phyloP scores from a whole-genome alignment of 2,329 filamentous ascomycete genomes.

The Claviceps humidiphila region DNA sequence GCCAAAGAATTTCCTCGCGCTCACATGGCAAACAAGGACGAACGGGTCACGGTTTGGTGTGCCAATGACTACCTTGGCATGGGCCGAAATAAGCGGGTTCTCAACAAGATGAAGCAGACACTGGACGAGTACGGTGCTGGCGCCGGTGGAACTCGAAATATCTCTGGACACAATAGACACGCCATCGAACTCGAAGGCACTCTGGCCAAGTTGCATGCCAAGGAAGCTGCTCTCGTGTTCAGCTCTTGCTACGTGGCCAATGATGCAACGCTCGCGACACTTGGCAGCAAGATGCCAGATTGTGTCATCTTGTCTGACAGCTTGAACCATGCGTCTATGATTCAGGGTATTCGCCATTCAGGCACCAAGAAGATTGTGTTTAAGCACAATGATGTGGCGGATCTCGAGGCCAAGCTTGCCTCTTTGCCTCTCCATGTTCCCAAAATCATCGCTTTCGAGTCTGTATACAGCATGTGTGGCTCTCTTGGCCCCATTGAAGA shows the following conservation, averaged over 20 bases:
- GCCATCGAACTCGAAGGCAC: constrained; percentile 73
- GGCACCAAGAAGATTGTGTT: constrained; percentile 96
- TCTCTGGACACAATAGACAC: constrained; percentile 94
- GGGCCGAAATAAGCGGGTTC: constrained; percentile 78
- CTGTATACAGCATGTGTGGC: constrained; percentile 98
- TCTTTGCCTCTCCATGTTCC: constrained; percentile 72
- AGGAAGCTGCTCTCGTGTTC: constrained; percentile 87
- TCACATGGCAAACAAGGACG: constrained; percentile 71
- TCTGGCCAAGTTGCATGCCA: constrained; percentile 76
- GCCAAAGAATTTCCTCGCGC: constrained; percentile 93
- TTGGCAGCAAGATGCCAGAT: constrained; percentile 92
- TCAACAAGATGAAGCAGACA: constrained; percentile 88
- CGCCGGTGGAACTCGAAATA: constrained; percentile 91
- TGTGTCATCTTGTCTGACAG: constrained; percentile 98
- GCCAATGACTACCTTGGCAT: constrained; percentile 98
- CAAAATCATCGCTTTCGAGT: constrained; percentile 98
- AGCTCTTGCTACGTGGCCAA: constrained; percentile 98
- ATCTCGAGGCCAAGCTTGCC: constrained; percentile 84
- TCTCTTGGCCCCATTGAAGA: constrained; percentile 91
- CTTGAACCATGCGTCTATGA: constrained; percentile 97
- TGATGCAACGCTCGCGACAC: constrained; percentile 86
- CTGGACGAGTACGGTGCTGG: constrained; percentile 90
- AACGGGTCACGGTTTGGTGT: constrained; percentile 95
- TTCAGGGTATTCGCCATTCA: constrained; percentile 95
- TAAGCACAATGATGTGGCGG: constrained; percentile 93